Evolutionary conservation across 1,284 basidiomycete genomes (phyloP).

Genomic region (Phenoliferia sp.): DNA sequence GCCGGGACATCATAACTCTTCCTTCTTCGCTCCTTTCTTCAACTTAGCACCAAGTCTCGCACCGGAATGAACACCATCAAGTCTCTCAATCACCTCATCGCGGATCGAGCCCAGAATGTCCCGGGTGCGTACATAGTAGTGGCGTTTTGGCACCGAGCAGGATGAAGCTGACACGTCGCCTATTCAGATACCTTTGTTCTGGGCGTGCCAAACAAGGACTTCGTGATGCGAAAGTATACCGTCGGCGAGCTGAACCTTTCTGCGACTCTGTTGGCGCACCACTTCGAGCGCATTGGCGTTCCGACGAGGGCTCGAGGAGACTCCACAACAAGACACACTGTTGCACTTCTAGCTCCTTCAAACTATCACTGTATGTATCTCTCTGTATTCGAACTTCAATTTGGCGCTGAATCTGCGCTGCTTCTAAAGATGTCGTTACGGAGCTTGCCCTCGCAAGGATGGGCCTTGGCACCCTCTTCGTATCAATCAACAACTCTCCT

Average conservation of each 20-base stretch:
- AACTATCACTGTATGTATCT: constrained; percentile 1
- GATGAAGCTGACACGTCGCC: background rate
- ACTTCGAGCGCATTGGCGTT: background rate
- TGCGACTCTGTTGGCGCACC: background rate
- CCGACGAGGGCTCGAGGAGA: background rate
- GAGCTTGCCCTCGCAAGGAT: background rate
- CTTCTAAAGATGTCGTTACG: background rate
- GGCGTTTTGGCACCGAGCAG: too few relatives aligned
- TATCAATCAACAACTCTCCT: constrained; percentile 52
- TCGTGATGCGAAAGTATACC: background rate
- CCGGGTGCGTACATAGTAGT: background rate
- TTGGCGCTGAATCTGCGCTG: background rate
- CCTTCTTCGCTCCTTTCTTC: too few relatives aligned
- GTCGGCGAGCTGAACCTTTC: background rate
- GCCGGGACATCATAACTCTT: too few relatives aligned
- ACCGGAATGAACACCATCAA: too few relatives aligned
- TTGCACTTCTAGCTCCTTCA: constrained; percentile 1
- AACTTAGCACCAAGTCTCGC: too few relatives aligned
- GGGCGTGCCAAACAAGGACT: background rate
- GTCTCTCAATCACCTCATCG: background rate
- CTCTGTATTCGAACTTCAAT: background rate
- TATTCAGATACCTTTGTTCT: constrained; percentile 1
- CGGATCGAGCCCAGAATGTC: background rate
- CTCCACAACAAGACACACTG: background rate
- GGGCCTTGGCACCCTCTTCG: constrained; percentile 20